Conservation (phyloP, 108 stramenopile genomes). For the Seminavis robusta region DNA sequence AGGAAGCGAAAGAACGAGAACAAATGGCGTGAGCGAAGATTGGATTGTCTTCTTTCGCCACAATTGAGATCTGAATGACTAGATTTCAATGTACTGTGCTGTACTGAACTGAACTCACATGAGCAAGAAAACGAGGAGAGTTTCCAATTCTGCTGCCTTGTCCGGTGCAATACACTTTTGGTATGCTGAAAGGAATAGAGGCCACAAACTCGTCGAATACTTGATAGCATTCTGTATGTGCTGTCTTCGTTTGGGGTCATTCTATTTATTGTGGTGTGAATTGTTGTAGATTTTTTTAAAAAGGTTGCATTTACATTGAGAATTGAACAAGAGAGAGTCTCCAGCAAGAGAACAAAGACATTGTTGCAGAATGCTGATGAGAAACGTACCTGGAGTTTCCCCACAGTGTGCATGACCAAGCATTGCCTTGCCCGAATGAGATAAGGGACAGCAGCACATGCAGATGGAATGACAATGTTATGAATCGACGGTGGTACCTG, state of each 20-base stretch:
- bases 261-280: too few species aligned
- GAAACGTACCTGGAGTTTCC: constrained; percentile 53
- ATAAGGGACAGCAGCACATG: constrained; percentile 72
- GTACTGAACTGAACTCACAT: constrained; percentile 25
- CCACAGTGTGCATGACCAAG: constrained; percentile 74
- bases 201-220: constrained; percentile 75
- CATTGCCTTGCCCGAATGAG: constrained; percentile 83
- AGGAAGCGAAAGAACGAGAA: too few species aligned
- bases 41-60: background rate
- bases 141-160: constrained; percentile 42
- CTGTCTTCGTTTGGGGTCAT: constrained; percentile 64
- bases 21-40: background rate
- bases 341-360: too few species aligned
- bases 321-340: too few species aligned
- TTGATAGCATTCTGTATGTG: constrained; percentile 83
- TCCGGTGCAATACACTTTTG: constrained; percentile 52
- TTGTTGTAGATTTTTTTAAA: too few species aligned
- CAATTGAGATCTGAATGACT: background rate
- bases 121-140: constrained; percentile 49
- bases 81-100: background rate
- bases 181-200: constrained; percentile 73
- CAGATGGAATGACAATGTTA: constrained; percentile 68
- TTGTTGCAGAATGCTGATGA: too few species aligned
- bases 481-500: constrained; percentile 54
- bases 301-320: too few species aligned